phyloP scores from a whole-genome alignment of 2,329 filamentous ascomycete genomes.

The Aspergillus neotritici region DNA sequence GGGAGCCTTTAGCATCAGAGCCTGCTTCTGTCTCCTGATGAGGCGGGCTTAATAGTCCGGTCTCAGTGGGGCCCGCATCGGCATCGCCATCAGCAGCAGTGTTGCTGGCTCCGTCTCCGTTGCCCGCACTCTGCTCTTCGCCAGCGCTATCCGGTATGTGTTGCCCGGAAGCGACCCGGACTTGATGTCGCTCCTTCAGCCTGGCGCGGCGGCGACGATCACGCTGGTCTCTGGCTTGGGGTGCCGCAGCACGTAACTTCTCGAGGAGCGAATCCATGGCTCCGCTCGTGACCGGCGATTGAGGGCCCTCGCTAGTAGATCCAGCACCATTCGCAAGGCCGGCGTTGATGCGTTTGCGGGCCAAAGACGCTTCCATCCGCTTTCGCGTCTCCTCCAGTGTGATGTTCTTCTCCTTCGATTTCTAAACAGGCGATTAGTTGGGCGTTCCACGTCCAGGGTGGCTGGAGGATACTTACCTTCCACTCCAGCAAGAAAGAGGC shows the following conservation, averaged over 20 bases:
- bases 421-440: slow-evolving; percentile 42
- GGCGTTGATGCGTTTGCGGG: slow-evolving; percentile 66
- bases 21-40: slow-evolving; percentile 30
- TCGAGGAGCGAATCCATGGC: slow-evolving; percentile 95
- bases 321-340: slow-evolving; percentile 59
- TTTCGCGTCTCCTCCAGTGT: slow-evolving; percentile 72
- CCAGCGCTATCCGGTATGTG: slow-evolving; percentile 64
- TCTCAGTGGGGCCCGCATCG: slow-evolving; percentile 39
- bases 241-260: slow-evolving; percentile 88
- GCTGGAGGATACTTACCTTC: slow-evolving; percentile 54
- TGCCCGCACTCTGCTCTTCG: slow-evolving; percentile 38
- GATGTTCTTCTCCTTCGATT: slow-evolving; percentile 88
- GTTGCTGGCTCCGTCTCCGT: slow-evolving; percentile 1
- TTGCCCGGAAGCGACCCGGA: slow-evolving; percentile 82
- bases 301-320: slow-evolving; percentile 44
- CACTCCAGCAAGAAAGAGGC: slow-evolving; percentile 86
- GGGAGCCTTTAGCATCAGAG: slow-evolving; percentile 26
- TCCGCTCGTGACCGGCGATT: slow-evolving; percentile 68
- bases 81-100: slow-evolving; percentile 11
- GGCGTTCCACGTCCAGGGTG: not conserved
- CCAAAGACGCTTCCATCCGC: slow-evolving; percentile 86
- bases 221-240: slow-evolving; percentile 80
- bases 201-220: slow-evolving; percentile 81
- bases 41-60: slow-evolving; percentile 48
- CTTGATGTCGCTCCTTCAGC: slow-evolving; percentile 84